Evolutionary conservation across 164 flowering plant genomes (phyloP).

Genomic region (Buxus sempervirens): DNA sequence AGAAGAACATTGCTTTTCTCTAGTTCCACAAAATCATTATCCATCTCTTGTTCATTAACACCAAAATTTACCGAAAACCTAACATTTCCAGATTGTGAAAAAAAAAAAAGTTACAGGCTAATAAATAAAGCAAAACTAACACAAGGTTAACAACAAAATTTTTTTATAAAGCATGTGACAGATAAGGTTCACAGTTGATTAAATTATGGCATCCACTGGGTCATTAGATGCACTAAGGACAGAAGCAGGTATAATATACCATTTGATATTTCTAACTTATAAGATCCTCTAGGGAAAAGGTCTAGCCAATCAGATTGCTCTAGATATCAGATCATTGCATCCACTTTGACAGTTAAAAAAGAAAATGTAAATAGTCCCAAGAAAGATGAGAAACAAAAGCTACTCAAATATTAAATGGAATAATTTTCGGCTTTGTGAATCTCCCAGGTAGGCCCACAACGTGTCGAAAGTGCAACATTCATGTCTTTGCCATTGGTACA

Average conservation of each 20-base stretch:
- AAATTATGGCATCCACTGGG: not conserved
- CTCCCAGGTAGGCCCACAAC: not conserved
- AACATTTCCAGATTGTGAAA: slow-evolving; percentile 22
- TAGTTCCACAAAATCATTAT: slow-evolving; percentile 75
- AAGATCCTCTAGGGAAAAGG: not conserved
- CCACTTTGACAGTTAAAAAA: not conserved
- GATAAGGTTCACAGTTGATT: not conserved
- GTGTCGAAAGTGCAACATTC: not conserved
- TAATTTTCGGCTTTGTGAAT: not conserved
- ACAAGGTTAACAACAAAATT: not conserved
- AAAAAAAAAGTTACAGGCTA: slow-evolving; percentile 2
- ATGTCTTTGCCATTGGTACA: not conserved
- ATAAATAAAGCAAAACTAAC: not conserved
- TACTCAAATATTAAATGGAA: not conserved
- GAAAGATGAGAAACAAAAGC: not conserved
- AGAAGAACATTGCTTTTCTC: slow-evolving; percentile 94
- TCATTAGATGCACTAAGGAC: not conserved
- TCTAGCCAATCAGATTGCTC: not conserved
- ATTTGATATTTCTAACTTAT: slow-evolving; percentile 1
- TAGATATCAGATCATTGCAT: not conserved
- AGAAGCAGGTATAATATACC: not conserved
- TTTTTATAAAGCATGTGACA: not conserved
- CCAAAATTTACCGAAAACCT: slow-evolving; percentile 57
- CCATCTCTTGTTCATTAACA: slow-evolving; percentile 31
- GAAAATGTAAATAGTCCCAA: not conserved